Evolutionary conservation across 78 protist genomes (phyloP).

Genomic region (Guillardia theta): DNA sequence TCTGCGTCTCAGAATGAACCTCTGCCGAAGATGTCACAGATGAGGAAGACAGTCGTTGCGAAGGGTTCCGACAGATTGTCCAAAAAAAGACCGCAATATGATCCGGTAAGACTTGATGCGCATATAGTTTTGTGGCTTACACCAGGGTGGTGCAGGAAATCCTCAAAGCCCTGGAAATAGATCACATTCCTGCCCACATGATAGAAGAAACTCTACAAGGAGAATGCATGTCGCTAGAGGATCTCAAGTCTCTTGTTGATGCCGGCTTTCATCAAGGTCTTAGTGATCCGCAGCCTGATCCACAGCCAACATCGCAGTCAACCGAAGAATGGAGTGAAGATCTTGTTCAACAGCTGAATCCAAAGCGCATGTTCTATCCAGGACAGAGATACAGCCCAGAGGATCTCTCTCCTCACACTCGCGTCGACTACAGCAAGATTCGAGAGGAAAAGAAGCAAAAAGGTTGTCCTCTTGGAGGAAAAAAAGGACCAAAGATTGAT

Average conservation of each 20-base stretch:
- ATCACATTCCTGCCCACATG: not conserved
- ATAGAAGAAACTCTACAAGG: not conserved
- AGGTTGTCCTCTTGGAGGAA: conserved; percentile 18
- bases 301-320: not conserved
- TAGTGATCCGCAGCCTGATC: not conserved
- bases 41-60: too few species aligned
- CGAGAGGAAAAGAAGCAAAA: not conserved
- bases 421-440: not conserved
- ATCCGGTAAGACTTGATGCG: too few species aligned
- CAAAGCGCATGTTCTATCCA: not conserved
- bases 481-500: conserved; percentile 20
- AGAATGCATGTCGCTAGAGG: not conserved
- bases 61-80: too few species aligned
- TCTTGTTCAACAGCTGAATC: not conserved
- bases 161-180: not conserved
- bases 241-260: not conserved
- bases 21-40: too few species aligned
- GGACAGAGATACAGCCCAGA: not conserved
- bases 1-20: too few species aligned
- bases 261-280: not conserved
- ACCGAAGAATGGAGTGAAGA: not conserved
- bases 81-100: too few species aligned
- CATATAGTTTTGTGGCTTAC: too few species aligned
- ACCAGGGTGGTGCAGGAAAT: too few species aligned
- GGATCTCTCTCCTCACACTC: not conserved